Conservation (phyloP, 2,329 filamentous ascomycete genomes). For the Sphaceloma murrayae region DNA sequence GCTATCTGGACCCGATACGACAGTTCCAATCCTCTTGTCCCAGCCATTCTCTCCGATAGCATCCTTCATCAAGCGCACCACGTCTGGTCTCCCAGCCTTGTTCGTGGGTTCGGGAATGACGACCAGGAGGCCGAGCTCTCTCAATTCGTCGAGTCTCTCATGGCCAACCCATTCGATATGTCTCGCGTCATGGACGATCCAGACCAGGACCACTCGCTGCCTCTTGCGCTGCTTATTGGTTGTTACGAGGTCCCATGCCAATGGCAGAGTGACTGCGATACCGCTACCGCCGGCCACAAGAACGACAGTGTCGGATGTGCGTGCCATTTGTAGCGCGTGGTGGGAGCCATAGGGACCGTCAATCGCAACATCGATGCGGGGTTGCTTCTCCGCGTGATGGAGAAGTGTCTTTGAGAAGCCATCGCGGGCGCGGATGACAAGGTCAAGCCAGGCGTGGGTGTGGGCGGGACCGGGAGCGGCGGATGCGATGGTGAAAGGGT, state of each 20-base stretch:
- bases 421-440: slow-evolving; percentile 51
- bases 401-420: slow-evolving; percentile 53
- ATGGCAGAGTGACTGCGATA: slow-evolving; percentile 54
- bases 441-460: slow-evolving; percentile 44
- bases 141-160: slow-evolving; percentile 42
- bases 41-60: slow-evolving; percentile 28
- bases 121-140: slow-evolving; percentile 42
- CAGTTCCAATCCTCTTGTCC: slow-evolving; percentile 38
- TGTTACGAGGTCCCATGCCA: slow-evolving; percentile 45
- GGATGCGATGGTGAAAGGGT: slow-evolving; percentile 59
- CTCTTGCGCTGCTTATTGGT: too few species aligned
- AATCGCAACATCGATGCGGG: slow-evolving; percentile 42
- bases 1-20: slow-evolving; percentile 54
- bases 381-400: slow-evolving; percentile 38
- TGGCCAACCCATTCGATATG: slow-evolving; percentile 48
- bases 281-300: slow-evolving; percentile 56
- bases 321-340: slow-evolving; percentile 46
- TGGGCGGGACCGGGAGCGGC: slow-evolving; percentile 38
- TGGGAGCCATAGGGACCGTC: slow-evolving; percentile 57
- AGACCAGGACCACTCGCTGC: slow-evolving; percentile 44
- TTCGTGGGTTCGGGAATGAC: slow-evolving; percentile 47
- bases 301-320: slow-evolving; percentile 41
- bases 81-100: slow-evolving; percentile 46
- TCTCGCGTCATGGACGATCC: slow-evolving; percentile 47
- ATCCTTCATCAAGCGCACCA: slow-evolving; percentile 36